phyloP scores from a whole-genome alignment of 768 basidiomycete species.

The Coprinellus micaceus region DNA sequence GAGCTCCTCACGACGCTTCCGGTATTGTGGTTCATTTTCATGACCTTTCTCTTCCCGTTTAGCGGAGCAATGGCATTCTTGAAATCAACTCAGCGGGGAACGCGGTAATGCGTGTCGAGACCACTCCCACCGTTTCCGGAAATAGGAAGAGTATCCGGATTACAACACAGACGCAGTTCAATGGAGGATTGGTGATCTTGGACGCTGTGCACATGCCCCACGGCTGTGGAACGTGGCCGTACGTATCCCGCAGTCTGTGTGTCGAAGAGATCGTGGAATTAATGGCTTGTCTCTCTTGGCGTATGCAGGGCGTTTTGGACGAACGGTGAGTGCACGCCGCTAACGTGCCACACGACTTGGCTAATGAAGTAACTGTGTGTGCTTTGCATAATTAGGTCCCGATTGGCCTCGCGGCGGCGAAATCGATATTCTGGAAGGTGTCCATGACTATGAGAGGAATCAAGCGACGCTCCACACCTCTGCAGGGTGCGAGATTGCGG shows the following conservation, averaged over 20 bases:
- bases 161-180: slow-evolving; percentile 55
- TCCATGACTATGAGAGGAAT: slow-evolving; percentile 75
- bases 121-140: slow-evolving; percentile 64
- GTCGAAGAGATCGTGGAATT: neutral
- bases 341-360: neutral
- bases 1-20: slow-evolving; percentile 17
- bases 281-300: slow-evolving; percentile 2
- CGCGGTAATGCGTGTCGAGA: slow-evolving; percentile 87
- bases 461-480: slow-evolving; percentile 81
- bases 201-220: slow-evolving; percentile 88
- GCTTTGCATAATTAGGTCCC: slow-evolving; percentile 47
- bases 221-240: slow-evolving; percentile 87
- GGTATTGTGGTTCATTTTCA: slow-evolving; percentile 1
- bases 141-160: slow-evolving; percentile 79
- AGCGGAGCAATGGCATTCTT: slow-evolving; percentile 58
- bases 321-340: slow-evolving; percentile 30
- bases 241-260: slow-evolving; percentile 20
- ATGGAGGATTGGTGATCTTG: slow-evolving; percentile 70
- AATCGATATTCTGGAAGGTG: slow-evolving; percentile 84
- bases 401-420: slow-evolving; percentile 68
- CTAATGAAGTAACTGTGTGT: neutral
- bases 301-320: slow-evolving; percentile 44
- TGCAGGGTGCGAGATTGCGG: slow-evolving; percentile 62
- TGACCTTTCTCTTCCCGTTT: neutral
- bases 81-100: slow-evolving; percentile 67